A percentile compares a stretch with the other conserved stretches of the same genome.
These are phyloP conservation scores for Phytopythium cucurbitacearum DNA, from an alignment of 352 stramenopile genomes.

Conservation along the genomic window DNA sequence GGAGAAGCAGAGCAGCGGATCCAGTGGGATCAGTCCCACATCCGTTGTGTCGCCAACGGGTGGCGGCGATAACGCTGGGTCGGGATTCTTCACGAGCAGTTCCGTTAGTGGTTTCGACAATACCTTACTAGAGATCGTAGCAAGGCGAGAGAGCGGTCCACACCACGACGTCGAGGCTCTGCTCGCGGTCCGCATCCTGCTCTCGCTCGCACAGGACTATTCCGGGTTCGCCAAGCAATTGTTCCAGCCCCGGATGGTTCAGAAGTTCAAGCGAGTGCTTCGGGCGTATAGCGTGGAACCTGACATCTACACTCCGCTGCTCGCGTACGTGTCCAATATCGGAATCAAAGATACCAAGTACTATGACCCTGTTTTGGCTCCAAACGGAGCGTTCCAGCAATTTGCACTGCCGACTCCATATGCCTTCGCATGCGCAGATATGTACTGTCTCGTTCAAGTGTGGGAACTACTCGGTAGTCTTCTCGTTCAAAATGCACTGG, in stretches of 20 bases:
- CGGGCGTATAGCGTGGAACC: constrained; percentile 36
- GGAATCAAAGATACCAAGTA: constrained; percentile 55
- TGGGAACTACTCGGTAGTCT: constrained; percentile 65
- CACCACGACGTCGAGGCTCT: constrained; percentile 37
- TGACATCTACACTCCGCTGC: constrained; percentile 49
- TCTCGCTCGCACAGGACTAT: constrained; percentile 54
- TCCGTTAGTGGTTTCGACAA: constrained; percentile 9
- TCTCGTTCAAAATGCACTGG: constrained; percentile 38
- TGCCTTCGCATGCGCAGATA: constrained; percentile 11
- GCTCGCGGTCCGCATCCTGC: constrained; percentile 41
- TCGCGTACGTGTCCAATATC: constrained; percentile 63
- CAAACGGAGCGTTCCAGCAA: constrained; percentile 12
- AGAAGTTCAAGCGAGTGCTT: constrained; percentile 45
- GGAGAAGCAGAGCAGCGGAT: constrained; percentile 22
- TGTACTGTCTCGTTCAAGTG: constrained; percentile 37
- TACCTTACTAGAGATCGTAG: not conserved
- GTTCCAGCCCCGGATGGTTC: constrained; percentile 13
- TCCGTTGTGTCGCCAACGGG: constrained; percentile 4
- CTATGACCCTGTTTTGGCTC: constrained; percentile 23
- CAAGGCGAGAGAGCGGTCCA: constrained; percentile 7
- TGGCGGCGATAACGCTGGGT: not conserved
- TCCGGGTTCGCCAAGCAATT: constrained; percentile 48
- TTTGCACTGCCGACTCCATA: constrained; percentile 26
- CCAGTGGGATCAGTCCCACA: constrained; percentile 6
- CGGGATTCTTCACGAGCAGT: not conserved